phyloP scores from a whole-genome alignment of 371 early-diverging fungal genomes.

The Haplosporangium sp. region DNA sequence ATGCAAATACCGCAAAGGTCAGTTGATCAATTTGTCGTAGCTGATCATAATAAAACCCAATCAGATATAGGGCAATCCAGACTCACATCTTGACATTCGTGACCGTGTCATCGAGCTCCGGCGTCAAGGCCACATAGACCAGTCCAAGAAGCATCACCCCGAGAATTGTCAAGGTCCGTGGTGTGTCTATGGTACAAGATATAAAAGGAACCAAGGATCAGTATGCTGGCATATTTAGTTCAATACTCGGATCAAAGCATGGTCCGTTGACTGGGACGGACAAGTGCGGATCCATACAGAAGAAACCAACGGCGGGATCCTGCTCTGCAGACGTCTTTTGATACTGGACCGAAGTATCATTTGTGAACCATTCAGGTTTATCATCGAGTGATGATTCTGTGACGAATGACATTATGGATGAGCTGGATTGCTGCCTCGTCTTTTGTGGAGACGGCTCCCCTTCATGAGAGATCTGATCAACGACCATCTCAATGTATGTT shows the following conservation, averaged over 20 bases:
- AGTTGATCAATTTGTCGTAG: no score
- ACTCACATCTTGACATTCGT: slow-evolving; percentile 57
- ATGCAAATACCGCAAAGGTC: background rate
- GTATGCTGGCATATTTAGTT: background rate
- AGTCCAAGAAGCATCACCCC: slow-evolving; percentile 48
- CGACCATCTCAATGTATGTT: slow-evolving; percentile 6
- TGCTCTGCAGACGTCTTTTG: slow-evolving; percentile 50
- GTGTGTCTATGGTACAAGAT: slow-evolving; percentile 29
- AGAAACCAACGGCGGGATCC: slow-evolving; percentile 54
- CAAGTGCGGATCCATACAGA: slow-evolving; percentile 25
- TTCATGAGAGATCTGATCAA: slow-evolving; percentile 11
- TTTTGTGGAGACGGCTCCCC: slow-evolving; percentile 8
- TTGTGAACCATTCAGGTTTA: slow-evolving; percentile 47
- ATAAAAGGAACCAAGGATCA: background rate
- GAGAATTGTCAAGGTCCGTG: slow-evolving; percentile 54
- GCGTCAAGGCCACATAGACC: slow-evolving; percentile 57
- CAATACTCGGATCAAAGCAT: background rate
- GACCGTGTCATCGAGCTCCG: slow-evolving; percentile 53
- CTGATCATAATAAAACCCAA: no score
- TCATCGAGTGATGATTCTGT: slow-evolving; percentile 45
- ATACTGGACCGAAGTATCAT: slow-evolving; percentile 49
- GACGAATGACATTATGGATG: slow-evolving; percentile 31
- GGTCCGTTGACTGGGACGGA: background rate
- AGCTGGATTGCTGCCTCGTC: slow-evolving; percentile 34
- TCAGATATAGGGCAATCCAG: background rate